Evolutionary conservation across 1,139 yeast genomes (phyloP), one percentile per base, ranked within the genome.

Genomic region (Candida freyschussii): DNA sequence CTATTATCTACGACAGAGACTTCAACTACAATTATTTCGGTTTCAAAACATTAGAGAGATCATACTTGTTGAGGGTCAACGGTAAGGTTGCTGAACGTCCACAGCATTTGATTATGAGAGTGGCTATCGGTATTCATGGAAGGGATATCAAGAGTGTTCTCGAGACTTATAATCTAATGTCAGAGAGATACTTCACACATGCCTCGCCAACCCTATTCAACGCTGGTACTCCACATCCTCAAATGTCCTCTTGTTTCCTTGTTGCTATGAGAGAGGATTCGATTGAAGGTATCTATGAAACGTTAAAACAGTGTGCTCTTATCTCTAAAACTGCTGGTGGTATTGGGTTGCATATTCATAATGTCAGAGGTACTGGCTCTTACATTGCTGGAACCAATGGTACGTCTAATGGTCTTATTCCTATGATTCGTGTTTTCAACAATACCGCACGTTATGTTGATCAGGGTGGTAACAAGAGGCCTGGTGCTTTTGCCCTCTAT

Each of bases 381-480:
- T 80, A 80, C 57, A 85, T 85, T 56, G 86, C 94, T 39, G 89
- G 93, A 48, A 81, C 95, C 13, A 85, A 84, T 53, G 95, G 95
- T 51, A 79, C 89, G 21, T 83, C 95, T 17, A 85, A 80, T 50
- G 95, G 95, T 44, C 69, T 85, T 43, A 78, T 85, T 40, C 95
- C 95, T 30, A 85, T 85, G 95, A 72, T 85, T 36, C 75, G 95
- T 52, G 95, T 85, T 17, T 85, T 75, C 67, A 85, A 85, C 68
- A 84, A 84, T 62, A 84, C 95, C 37, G 95, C 95, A 20, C 74
- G 95, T 56, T 85, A 85, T 51, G 95, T 85, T 31, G 95, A 85
- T 53, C 95, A 85, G 65, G 95, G 95, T 56, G 95, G 95, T 50
- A 85, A 85, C 67, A 86, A 86, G 61, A 75, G 95, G 56, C 95